Evolutionary conservation across 805 yeast genomes (phyloP), one percentile per base, ranked within the genome.

Genomic region (Barnettozyma botsteinii): DNA sequence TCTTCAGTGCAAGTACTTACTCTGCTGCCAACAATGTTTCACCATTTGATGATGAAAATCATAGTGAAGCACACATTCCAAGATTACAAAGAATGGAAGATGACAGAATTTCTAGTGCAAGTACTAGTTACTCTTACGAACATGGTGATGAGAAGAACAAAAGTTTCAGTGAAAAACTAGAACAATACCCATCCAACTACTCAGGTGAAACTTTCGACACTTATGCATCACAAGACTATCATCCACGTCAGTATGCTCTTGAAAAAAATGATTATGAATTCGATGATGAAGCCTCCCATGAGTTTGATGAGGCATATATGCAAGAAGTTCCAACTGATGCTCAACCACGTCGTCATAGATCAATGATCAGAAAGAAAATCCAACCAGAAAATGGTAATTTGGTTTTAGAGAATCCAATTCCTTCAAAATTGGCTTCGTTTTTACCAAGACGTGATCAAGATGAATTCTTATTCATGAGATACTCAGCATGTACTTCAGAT

Each of bases 401-500:
- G 58, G 87, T 89, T 11, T 70, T 93, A 40, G 97, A 93, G 58
- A 91, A 94, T 53, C 96, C 98, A 4, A 82, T 93, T 35, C 98
- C 99, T 12, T 80, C 88, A 19, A 93, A 89, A 46, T 70, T 93
- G 43, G 77, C 81, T 50, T 80, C 84, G 46, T 89, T 88, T 49
- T 65, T 94, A 40, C 95, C 97, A 5, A 72, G 87, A 52, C 77
- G 93, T 35, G 95, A 86, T 48, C 81, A 82, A 48, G 96, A 93
- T 41, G 99, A 93, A 61, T 93, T 87, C 59, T 81, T 93, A 13
- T 86, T 86, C 63, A 89, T 93, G 97, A 80, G 96, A 50, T 93
- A 93, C 61, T 86, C 98, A 0, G 99, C 98, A 0, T 89, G 95
- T 56, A 93, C 99, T 1, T 73, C 94, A 1, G 89, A 84, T 41